Conservation (phyloP, 495 filamentous ascomycete species). For the Daldinia loculata region DNA sequence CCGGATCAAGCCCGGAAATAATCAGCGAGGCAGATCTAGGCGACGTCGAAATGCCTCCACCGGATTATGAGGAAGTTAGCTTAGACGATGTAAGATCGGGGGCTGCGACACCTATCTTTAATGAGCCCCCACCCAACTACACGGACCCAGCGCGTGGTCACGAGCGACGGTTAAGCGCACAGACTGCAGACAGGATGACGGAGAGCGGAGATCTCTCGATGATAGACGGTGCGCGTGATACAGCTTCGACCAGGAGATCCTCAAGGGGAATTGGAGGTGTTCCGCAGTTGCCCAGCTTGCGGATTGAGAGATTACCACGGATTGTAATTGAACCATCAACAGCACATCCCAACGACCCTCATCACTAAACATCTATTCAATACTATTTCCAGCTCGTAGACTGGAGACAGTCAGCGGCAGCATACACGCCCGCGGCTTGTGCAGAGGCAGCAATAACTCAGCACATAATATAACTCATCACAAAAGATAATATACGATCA, state of each 20-base stretch:
- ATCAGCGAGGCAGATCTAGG: constrained; percentile 57
- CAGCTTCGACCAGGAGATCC: constrained; percentile 25
- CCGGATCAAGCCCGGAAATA: constrained; percentile 52
- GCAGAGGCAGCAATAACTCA: neutral
- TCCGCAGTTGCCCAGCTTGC: constrained; percentile 56
- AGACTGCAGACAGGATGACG: constrained; percentile 42
- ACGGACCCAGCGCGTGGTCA: constrained; percentile 47
- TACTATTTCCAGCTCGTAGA: neutral
- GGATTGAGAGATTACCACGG: constrained; percentile 54
- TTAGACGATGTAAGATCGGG: constrained; percentile 54
- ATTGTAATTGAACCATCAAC: constrained; percentile 63
- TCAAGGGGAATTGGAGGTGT: constrained; percentile 48
- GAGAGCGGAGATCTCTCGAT: constrained; percentile 40
- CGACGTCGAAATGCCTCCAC: constrained; percentile 58
- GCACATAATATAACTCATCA: neutral
- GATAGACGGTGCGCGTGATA: constrained; percentile 11
- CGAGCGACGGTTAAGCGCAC: constrained; percentile 47
- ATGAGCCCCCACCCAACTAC: constrained; percentile 62
- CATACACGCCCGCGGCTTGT: neutral
- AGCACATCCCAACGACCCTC: constrained; percentile 42
- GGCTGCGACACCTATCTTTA: constrained; percentile 46
- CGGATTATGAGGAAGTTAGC: constrained; percentile 65
- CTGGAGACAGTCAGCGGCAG: neutral
- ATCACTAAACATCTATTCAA: neutral
- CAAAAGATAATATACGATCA: constrained; percentile 7